Base-by-base conservation (phyloP, 2,329 filamentous ascomycete genomes). In the Fonsecaea nubica region DNA sequence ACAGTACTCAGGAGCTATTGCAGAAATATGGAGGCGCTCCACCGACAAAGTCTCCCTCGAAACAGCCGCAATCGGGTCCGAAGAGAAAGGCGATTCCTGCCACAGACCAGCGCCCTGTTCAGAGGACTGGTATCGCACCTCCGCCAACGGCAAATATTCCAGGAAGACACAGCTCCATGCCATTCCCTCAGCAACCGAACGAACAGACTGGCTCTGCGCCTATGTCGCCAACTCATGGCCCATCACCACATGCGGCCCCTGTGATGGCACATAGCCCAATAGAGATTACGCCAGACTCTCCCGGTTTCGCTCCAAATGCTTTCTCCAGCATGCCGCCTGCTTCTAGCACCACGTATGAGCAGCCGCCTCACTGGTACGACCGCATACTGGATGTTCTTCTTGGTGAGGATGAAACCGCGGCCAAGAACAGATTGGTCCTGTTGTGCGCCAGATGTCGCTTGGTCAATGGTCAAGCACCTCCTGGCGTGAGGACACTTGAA, bases 391-490 rank as follows among this genome's bases (percentile, higher is more conserved):
- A 99, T 75, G 87, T 96, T 0, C 87, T 99, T 32, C 85, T 99
- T 0, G 95, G 95, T 58, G 95, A 99, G 75, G 95, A 99, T 74
- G 95, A 99, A 79, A 96, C 92, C 4, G 89, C 91, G 12, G 87
- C 94, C 2, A 96, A 93, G 81, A 98, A 98, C 78, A 89, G 95
- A 18, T 87, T 97, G 65, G 94, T 89, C 7, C 83, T 99, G 70
- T 92, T 99, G 63, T 99, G 95, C 79, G 79, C 83, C 36, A 83
- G 86, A 45, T 99, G 95, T 77, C 86, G 92, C 35, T 85, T 97
- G 1, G 93, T 99, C 56, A 99, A 99, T 76, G 95, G 96, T 0
- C 95, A 97, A 76, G 95, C 95, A 3, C 93, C 95, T 1, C 94
- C 95, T 0, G 95, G 95, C 0, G 89, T 91, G 0, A 90, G 88